Percentiles rank a stretch among this genome's conserved stretches.
Evolutionary conservation across 2,329 filamentous ascomycete genomes (phyloP).

Genomic region (Mycogone perniciosa): DNA sequence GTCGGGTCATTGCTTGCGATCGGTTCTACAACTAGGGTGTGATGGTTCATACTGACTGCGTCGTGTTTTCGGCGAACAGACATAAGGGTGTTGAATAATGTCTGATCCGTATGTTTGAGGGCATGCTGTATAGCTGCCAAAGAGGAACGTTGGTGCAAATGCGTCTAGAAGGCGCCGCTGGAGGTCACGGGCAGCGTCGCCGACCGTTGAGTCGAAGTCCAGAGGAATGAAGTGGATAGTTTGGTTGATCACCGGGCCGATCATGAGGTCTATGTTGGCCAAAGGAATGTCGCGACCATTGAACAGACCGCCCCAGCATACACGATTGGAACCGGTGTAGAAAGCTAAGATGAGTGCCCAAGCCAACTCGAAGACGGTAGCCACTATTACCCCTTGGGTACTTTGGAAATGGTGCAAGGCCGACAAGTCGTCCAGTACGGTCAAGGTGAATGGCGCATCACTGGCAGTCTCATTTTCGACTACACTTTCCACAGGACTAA

Average conservation of each 20-base stretch:
- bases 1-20: background rate
- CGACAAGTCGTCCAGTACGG: background rate
- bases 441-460: background rate
- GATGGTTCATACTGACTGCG: background rate
- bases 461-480: background rate
- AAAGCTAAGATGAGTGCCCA: background rate
- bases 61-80: background rate
- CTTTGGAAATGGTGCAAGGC: background rate
- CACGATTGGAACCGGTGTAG: background rate
- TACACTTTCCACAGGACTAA: too few species aligned
- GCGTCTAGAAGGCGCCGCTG: background rate
- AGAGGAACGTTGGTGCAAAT: slow-evolving; percentile 1
- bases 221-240: background rate
- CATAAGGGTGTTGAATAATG: slow-evolving; percentile 1
- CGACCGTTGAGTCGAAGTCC: background rate
- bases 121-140: slow-evolving; percentile 3
- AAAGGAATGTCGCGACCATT: slow-evolving; percentile 1
- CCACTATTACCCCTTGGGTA: background rate
- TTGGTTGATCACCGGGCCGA: slow-evolving; percentile 3
- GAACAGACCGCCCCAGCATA: background rate
- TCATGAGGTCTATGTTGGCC: background rate
- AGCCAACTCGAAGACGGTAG: background rate
- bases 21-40: background rate
- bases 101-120: background rate
- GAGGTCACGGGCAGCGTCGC: background rate